phyloP scores from a whole-genome alignment of 2,329 filamentous ascomycete genomes.

The Beauveria australis region DNA sequence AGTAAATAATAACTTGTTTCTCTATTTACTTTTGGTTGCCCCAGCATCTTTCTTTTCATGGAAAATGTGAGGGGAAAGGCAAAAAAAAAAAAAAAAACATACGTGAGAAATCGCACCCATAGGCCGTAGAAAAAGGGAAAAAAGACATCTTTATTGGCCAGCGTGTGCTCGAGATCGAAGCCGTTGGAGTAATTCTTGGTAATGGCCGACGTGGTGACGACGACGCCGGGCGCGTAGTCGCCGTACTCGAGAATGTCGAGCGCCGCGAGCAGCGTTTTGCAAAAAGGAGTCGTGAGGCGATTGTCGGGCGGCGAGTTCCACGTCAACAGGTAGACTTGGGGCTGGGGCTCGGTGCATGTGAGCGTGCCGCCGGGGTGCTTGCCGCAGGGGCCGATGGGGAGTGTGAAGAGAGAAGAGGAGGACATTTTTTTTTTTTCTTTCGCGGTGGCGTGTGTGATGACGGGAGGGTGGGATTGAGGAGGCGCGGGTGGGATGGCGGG shows the following conservation, averaged over 20 bases:
- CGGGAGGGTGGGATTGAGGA: not conserved
- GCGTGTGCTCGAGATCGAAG: slow-evolving; percentile 65
- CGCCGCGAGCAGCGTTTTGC: slow-evolving; percentile 57
- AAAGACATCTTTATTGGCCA: slow-evolving; percentile 48
- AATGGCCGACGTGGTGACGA: slow-evolving; percentile 68
- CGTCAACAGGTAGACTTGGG: slow-evolving; percentile 62
- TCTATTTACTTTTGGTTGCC: too few relatives aligned
- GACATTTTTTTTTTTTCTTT: not conserved
- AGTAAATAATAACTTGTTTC: too few relatives aligned
- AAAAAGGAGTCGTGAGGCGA: slow-evolving; percentile 61
- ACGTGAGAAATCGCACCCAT: slow-evolving; percentile 49
- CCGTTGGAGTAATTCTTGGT: slow-evolving; percentile 78
- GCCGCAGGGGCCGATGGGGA: slow-evolving; percentile 43
- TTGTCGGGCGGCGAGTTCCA: slow-evolving; percentile 68
- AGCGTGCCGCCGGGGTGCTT: slow-evolving; percentile 48
- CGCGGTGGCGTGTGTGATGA: not conserved
- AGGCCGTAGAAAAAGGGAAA: slow-evolving; percentile 55
- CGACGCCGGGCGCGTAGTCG: slow-evolving; percentile 56
- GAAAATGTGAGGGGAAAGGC: too few relatives aligned
- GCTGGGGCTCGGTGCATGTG: slow-evolving; percentile 51
- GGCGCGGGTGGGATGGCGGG: not conserved
- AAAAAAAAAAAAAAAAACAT: not conserved
- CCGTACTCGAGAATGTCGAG: slow-evolving; percentile 67
- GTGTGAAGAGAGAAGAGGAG: slow-evolving; percentile 40
- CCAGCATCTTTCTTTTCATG: too few relatives aligned